Percentiles rank a stretch among this genome's conserved stretches.
Conservation (phyloP, 495 filamentous ascomycete species). For the Trichoderma erinaceum region DNA sequence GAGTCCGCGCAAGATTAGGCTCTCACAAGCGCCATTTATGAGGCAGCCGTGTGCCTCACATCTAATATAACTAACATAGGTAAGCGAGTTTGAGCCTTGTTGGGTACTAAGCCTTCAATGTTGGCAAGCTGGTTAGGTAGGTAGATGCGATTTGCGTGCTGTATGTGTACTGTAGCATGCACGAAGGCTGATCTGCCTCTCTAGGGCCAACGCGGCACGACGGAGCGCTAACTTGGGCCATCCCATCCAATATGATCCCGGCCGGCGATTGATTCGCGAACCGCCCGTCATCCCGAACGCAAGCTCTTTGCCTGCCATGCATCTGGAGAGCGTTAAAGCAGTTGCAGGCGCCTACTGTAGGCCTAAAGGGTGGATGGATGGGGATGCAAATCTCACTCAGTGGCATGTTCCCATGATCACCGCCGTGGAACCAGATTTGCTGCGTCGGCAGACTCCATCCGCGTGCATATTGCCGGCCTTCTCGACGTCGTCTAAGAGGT, state of each 20-base stretch:
- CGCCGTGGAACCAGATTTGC: slow-evolving; percentile 1
- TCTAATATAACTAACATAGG: too few species aligned
- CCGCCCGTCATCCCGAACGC: neutral
- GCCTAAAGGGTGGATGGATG: neutral
- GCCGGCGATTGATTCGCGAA: slow-evolving; percentile 5
- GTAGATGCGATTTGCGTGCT: too few species aligned
- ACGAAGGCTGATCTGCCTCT: too few species aligned
- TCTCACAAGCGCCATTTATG: neutral
- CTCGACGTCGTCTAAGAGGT: slow-evolving; percentile 1
- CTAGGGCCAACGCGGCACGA: too few species aligned
- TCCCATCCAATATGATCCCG: slow-evolving; percentile 2
- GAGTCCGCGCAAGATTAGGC: neutral
- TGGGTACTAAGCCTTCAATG: too few species aligned
- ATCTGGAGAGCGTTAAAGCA: neutral
- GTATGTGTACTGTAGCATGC: too few species aligned
- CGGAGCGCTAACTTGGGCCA: neutral
- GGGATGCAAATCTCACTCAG: neutral
- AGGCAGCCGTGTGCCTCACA: neutral
- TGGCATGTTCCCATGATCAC: slow-evolving; percentile 11
- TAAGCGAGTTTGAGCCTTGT: too few species aligned
- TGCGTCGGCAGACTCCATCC: neutral
- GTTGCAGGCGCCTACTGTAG: neutral
- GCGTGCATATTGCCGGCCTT: slow-evolving; percentile 1
- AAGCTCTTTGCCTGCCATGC: slow-evolving; percentile 10
- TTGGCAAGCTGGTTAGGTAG: too few species aligned